phyloP scores from a whole-genome alignment of 805 yeast species.

The Metschnikowia cubensis region DNA sequence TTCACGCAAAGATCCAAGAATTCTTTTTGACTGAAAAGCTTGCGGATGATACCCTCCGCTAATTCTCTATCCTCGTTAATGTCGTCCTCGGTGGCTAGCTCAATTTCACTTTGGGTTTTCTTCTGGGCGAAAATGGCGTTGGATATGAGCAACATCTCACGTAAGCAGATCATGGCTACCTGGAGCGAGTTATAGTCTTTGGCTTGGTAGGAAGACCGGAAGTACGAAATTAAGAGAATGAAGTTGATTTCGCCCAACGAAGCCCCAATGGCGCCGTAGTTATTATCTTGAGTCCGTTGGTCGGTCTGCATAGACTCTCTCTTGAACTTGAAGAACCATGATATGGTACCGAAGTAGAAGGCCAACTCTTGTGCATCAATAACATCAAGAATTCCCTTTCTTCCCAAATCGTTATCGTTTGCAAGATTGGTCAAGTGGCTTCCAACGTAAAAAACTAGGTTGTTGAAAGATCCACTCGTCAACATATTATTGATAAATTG shows the following conservation, averaged over 20 bases:
- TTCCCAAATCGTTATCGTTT: slow-evolving; percentile 13
- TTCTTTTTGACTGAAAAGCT: slow-evolving; percentile 65
- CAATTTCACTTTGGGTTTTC: slow-evolving; percentile 12
- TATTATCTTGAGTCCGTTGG: slow-evolving; percentile 7
- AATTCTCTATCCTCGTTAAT: slow-evolving; percentile 47
- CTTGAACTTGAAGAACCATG: slow-evolving; percentile 78
- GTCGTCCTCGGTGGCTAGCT: slow-evolving; percentile 24
- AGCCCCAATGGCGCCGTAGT: slow-evolving; percentile 46
- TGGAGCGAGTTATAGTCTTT: slow-evolving; percentile 60
- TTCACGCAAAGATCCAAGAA: slow-evolving; percentile 52
- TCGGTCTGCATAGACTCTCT: slow-evolving; percentile 25
- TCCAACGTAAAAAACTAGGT: slow-evolving; percentile 52
- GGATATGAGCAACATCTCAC: slow-evolving; percentile 52
- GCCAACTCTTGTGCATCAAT: slow-evolving; percentile 39
- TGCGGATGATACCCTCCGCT: slow-evolving; percentile 57
- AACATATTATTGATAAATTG: slow-evolving; percentile 54
- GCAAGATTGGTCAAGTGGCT: slow-evolving; percentile 16
- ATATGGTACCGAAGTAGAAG: slow-evolving; percentile 50
- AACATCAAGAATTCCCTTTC: slow-evolving; percentile 25
- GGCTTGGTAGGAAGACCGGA: slow-evolving; percentile 39
- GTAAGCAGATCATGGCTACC: slow-evolving; percentile 64
- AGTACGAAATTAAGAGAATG: slow-evolving; percentile 45
- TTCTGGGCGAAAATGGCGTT: slow-evolving; percentile 38
- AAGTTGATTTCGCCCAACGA: slow-evolving; percentile 61
- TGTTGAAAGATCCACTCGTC: slow-evolving; percentile 71